phyloP scores from a whole-genome alignment of 257 asterid species.

The Scutellaria baicalensis region DNA sequence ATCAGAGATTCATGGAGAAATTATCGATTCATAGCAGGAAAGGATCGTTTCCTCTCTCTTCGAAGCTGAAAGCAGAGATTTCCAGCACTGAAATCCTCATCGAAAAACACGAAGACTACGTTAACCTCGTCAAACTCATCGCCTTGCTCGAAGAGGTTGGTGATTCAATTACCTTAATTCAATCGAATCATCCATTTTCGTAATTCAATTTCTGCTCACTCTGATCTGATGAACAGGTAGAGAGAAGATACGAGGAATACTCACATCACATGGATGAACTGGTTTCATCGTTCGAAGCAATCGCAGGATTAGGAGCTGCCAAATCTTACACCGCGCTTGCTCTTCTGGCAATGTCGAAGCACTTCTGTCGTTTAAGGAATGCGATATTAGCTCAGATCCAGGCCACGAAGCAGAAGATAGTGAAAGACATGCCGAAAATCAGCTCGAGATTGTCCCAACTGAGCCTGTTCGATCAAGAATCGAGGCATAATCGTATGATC shows the following conservation, averaged over 20 bases:
- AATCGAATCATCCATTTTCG: no score
- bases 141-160: constrained; percentile 76
- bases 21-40: constrained; percentile 34
- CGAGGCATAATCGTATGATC: constrained; percentile 22
- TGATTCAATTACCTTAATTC: no score
- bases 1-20: constrained; percentile 34
- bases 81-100: constrained; percentile 28
- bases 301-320: constrained; percentile 71
- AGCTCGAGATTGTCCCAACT: constrained; percentile 56
- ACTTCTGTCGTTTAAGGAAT: constrained; percentile 56
- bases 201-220: no score
- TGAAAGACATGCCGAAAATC: constrained; percentile 47
- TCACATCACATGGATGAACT: constrained; percentile 54
- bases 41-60: constrained; percentile 37
- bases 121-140: constrained; percentile 55
- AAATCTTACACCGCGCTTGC: constrained; percentile 78
- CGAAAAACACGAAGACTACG: constrained; percentile 43
- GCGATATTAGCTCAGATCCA: constrained; percentile 59
- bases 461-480: constrained; percentile 51
- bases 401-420: constrained; percentile 29
- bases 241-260: constrained; percentile 71
- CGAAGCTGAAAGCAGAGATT: constrained; percentile 50
- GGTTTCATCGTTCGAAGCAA: constrained; percentile 56
- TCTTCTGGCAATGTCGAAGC: constrained; percentile 85
- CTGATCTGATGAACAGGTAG: constrained; percentile 60